Base-by-base conservation (phyloP, 768 basidiomycete species). In the Dacryopinax spathularia region DNA sequence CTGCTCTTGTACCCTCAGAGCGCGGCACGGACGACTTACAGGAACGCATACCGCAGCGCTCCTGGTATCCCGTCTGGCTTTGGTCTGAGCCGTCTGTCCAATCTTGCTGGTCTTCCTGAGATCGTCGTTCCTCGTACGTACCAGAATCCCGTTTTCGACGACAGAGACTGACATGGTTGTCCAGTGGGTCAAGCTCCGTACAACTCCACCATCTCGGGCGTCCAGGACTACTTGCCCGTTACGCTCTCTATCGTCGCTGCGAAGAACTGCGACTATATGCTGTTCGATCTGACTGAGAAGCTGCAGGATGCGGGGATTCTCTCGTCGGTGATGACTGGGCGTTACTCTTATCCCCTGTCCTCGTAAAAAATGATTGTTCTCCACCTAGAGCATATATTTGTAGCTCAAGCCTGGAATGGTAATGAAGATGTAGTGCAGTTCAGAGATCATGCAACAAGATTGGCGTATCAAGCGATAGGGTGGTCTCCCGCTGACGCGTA, bases 171-270 rank as follows among this genome's bases (percentile, higher is more conserved):
- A 69, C n/a, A 69, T 1, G 18, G 16, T 41, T 41, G 7, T 7
- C 16, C 39, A 41, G 66, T 74, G 34, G 71, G 70, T 33, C 70
- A 74, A 62, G 70, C 69, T 0, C 63, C 68, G 3, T 73, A 69
- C 65, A 62, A 67, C 36, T 66, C 64, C 20, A 64, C 66, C 22
- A 64, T 72, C 59, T 66, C 66, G 33, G 65, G 66, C n/a, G 63
- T 65, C 35, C 63, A 63, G 34, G 70, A 72, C 60, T 70, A 70
- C 48, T 41, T 70, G n/a, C 70, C 72, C n/a, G 65, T 72, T 34
- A 69, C 67, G 18, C 62, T 70, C 27, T 60, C 62, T 33, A 65
- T 72, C 31, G 67, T 61, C 60, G 72, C 72, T 10, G 65, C 65
- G 15, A 59, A 36, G 13, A 70, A 68, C 16, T 72, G 72, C 65